Percentiles rank a stretch among this genome's conserved stretches.
phyloP scores from a whole-genome alignment of 768 basidiomycete species.

The Podaxis sp. region DNA sequence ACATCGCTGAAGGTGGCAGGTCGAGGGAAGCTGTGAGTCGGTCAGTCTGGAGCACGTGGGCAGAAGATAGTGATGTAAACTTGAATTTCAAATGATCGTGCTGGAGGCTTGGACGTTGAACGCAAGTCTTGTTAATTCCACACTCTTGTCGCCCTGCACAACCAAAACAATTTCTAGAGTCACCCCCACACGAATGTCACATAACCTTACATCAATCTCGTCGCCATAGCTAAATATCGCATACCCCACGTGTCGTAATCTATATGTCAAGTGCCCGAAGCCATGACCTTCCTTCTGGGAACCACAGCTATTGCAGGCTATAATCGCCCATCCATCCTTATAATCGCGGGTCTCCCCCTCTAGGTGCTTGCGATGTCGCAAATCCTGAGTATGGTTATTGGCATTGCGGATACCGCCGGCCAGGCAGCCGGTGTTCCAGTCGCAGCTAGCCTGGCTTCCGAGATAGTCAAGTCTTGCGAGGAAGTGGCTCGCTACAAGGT shows the following conservation, averaged over 20 bases:
- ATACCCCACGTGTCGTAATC: neutral
- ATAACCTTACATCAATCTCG: neutral
- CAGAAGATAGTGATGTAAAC: neutral
- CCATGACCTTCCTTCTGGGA: neutral
- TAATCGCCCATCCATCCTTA: neutral
- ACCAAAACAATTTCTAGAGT: no score
- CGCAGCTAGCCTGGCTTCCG: conserved; percentile 39
- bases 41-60: neutral
- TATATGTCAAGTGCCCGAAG: neutral
- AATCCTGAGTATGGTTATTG: conserved; percentile 21
- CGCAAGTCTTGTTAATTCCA: neutral
- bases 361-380: conserved; percentile 19
- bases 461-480: conserved; percentile 44
- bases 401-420: conserved; percentile 41
- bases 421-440: conserved; percentile 44
- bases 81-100: no score
- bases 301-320: neutral
- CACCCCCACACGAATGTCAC: no score
- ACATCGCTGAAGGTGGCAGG: conserved; percentile 22
- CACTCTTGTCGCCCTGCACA: neutral
- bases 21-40: neutral
- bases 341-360: neutral
- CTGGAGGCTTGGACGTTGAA: neutral
- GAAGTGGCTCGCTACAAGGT: conserved; percentile 52
- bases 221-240: neutral